phyloP scores from a whole-genome alignment of 306 rosid species.

The Spatholobus suberectus region DNA sequence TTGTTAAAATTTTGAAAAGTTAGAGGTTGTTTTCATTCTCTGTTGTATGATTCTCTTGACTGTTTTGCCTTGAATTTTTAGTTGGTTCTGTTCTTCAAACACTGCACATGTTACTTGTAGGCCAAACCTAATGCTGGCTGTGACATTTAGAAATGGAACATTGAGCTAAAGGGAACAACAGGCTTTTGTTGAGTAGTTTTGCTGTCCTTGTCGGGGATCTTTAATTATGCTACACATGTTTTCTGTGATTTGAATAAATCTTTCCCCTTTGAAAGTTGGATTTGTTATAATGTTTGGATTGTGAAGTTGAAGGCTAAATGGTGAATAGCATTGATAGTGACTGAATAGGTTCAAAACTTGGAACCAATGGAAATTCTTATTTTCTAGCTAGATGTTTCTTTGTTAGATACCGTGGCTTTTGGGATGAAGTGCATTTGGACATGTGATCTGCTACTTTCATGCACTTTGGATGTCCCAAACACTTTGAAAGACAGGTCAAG shows the following conservation, averaged over 20 bases:
- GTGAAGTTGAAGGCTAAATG: constrained; percentile 10
- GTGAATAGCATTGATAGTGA: constrained; percentile 32
- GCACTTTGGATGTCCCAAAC: neutral
- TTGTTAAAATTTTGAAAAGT: constrained; percentile 11
- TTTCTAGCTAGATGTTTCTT: neutral
- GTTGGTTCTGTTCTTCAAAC: constrained; percentile 23
- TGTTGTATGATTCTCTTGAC: constrained; percentile 7
- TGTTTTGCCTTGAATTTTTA: constrained; percentile 30
- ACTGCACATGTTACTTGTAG: constrained; percentile 26
- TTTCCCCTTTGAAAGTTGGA: neutral
- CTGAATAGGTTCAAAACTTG: constrained; percentile 14
- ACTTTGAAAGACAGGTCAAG: neutral
- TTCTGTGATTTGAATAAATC: constrained; percentile 15
- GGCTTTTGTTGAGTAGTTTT: constrained; percentile 26
- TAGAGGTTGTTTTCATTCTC: constrained; percentile 25
- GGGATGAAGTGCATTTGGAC: neutral
- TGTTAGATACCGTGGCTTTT: neutral
- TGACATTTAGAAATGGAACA: constrained; percentile 6
- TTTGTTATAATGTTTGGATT: neutral
- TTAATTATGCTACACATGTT: constrained; percentile 24
- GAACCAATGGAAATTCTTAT: constrained; percentile 32
- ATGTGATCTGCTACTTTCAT: constrained; percentile 11
- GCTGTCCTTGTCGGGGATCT: constrained; percentile 19
- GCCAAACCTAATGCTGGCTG: constrained; percentile 18
- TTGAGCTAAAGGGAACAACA: constrained; percentile 5